Base-by-base conservation (phyloP, 208 protist species). In the Perkinsela sp. region DNA sequence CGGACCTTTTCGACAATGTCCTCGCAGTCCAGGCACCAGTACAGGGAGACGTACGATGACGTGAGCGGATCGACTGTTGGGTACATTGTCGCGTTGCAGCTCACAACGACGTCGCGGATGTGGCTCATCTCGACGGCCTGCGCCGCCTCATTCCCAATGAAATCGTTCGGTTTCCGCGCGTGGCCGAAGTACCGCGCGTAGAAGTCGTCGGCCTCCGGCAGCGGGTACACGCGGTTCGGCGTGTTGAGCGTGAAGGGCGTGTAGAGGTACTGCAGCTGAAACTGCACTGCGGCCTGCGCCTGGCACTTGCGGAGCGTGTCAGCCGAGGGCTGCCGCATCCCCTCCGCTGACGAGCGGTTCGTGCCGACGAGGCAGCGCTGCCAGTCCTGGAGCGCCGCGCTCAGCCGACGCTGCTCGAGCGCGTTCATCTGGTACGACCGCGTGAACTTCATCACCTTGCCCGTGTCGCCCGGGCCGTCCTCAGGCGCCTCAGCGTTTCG, bases 21-120 rank as follows among this genome's bases (percentile, higher is more conserved):
- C 30, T 77, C 68, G 72, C 85, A 90, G 66, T 73, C 67, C 22
- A 88, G 29, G 69, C 78, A 85, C 78, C 80, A 86, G 77, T 86
- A 90, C 48, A 57, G 6, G 22, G 40, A 57, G 13, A 57, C 40
- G 22, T n/a, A 57, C 6, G 40, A 57, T 57, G 40, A 57, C 13
- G 40, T 57, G 40, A 57, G 40, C 22, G 40, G 40, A 57, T 57
- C 40, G 6, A 22, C 22, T 22, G 40, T 22, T 57, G 22, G 13
- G 22, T 22, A 22, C 22, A 57, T 6, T 6, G 40, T n/a, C 13
- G 40, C 40, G 40, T n/a, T 22, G 22, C 40, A 57, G 40, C 40
- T 22, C 40, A 22, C 22, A 6, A 57, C 22, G 40, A 57, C 40
- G 6, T 57, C 40, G 6, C 22, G 13, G 22, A 57, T n/a, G n/a